Percentiles rank a stretch among this genome's conserved stretches.
Conservation (phyloP, 306 rosid genomes). For the Lathyrus sativus region DNA sequence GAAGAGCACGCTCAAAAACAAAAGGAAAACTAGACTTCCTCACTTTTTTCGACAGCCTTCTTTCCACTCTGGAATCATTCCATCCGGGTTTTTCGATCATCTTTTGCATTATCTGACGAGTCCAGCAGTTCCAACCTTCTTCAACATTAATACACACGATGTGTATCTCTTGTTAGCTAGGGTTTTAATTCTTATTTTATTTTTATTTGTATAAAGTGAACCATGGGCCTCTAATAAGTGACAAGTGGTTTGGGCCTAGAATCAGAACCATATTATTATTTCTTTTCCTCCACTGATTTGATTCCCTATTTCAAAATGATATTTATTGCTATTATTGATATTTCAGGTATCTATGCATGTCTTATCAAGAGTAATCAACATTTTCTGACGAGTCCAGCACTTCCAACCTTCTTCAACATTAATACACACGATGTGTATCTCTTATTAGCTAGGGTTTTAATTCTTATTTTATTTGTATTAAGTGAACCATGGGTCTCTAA, state of each 20-base stretch:
- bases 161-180: not conserved
- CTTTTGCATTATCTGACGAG: not conserved
- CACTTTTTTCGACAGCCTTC: not conserved
- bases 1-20: not conserved
- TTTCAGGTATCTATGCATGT: too few relatives aligned
- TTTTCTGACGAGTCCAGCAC: slow-evolving; percentile 6
- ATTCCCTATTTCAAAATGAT: too few relatives aligned
- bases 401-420: not conserved
- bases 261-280: not conserved
- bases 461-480: not conserved
- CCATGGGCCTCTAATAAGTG: not conserved
- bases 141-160: not conserved
- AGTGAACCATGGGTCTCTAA: not conserved
- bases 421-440: not conserved
- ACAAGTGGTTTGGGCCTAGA: slow-evolving; percentile 13
- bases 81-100: not conserved
- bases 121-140: slow-evolving; percentile 1
- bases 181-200: slow-evolving; percentile 5
- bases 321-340: too few relatives aligned
- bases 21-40: not conserved
- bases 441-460: slow-evolving; percentile 14
- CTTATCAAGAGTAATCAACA: not conserved
- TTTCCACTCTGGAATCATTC: not conserved
- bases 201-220: not conserved
- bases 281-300: too few relatives aligned